Evolutionary conservation across 1,139 yeast genomes (phyloP).

Genomic region (Taiozyma sp.): DNA sequence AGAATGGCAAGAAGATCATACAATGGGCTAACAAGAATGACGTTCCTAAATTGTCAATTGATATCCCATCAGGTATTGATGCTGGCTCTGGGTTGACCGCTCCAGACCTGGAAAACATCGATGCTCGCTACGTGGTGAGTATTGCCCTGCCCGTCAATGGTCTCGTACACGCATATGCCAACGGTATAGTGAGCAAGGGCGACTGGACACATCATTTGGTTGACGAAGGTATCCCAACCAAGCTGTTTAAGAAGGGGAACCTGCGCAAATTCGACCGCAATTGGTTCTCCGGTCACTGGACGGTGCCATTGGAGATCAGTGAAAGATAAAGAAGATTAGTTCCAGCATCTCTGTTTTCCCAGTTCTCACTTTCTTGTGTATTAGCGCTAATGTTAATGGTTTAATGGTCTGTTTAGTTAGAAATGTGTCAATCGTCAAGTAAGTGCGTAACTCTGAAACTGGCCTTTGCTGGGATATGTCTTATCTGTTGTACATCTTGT

Average conservation of each 20-base stretch:
- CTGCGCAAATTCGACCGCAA: constrained; percentile 3
- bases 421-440: background rate
- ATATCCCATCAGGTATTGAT: constrained; percentile 81
- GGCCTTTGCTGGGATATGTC: background rate
- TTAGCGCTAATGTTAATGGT: background rate
- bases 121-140: constrained; percentile 44
- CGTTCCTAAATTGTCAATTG: constrained; percentile 56
- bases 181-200: constrained; percentile 34
- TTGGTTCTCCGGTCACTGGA: constrained; percentile 23
- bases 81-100: constrained; percentile 68
- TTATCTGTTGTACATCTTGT: background rate
- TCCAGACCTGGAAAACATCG: constrained; percentile 19
- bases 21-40: constrained; percentile 65
- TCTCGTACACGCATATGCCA: constrained; percentile 50
- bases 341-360: background rate
- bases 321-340: constrained; percentile 4
- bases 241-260: constrained; percentile 33
- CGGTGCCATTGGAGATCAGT: constrained; percentile 12
- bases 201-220: constrained; percentile 54
- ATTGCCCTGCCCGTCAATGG: constrained; percentile 74
- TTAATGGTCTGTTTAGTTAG: background rate
- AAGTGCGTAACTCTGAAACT: background rate
- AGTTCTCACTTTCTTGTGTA: background rate
- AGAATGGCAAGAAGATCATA: constrained; percentile 41
- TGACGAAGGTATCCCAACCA: constrained; percentile 68